Conservation (phyloP, 805 yeast genomes). For the Ogataea methanolica region DNA sequence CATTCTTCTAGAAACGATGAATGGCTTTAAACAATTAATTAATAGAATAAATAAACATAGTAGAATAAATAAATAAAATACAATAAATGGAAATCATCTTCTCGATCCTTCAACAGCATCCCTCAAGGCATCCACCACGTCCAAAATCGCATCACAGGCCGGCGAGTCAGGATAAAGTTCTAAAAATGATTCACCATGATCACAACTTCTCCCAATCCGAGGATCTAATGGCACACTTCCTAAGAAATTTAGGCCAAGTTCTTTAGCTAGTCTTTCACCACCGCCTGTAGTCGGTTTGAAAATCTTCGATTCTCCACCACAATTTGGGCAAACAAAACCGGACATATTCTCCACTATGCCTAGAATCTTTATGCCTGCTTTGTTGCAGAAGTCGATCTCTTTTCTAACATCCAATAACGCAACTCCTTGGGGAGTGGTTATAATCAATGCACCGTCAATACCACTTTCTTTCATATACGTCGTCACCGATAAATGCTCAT, state of each 20-base stretch:
- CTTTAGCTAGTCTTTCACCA: slow-evolving; percentile 79
- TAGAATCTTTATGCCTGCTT: slow-evolving; percentile 78
- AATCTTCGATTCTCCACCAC: slow-evolving; percentile 84
- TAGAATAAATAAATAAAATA: neutral
- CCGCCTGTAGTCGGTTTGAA: slow-evolving; percentile 98
- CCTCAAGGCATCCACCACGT: slow-evolving; percentile 70
- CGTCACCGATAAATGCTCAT: slow-evolving; percentile 90
- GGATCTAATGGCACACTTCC: slow-evolving; percentile 97
- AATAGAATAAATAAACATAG: neutral
- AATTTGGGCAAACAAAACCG: slow-evolving; percentile 95
- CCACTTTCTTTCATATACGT: slow-evolving; percentile 85
- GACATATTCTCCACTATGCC: slow-evolving; percentile 98
- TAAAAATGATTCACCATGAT: slow-evolving; percentile 76
- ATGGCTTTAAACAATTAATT: neutral
- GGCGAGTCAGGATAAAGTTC: slow-evolving; percentile 89
- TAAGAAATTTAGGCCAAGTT: slow-evolving; percentile 68
- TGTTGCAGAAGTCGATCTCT: slow-evolving; percentile 90
- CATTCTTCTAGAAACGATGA: no score
- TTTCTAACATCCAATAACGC: slow-evolving; percentile 92
- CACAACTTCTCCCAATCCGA: slow-evolving; percentile 85
- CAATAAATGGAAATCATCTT: neutral
- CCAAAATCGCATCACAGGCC: slow-evolving; percentile 78
- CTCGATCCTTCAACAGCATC: slow-evolving; percentile 31
- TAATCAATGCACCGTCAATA: slow-evolving; percentile 90
- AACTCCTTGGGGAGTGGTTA: slow-evolving; percentile 98